Conservation (phyloP, 2,329 filamentous ascomycete species). For the Blastomyces silverae region DNA sequence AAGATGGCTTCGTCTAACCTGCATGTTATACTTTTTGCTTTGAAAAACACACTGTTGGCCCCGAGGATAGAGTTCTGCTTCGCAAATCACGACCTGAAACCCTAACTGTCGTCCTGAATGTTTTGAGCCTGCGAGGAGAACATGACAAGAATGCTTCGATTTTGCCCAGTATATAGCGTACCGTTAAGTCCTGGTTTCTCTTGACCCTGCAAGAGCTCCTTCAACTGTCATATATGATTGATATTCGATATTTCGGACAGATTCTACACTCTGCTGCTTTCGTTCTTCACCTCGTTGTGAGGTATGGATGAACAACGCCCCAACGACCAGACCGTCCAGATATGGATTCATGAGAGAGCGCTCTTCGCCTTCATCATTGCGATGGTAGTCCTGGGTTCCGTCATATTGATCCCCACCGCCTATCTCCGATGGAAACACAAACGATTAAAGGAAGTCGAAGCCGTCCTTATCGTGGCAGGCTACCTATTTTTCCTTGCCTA, state of each 20-base stretch:
- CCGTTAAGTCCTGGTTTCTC: neutral
- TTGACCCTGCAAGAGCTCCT: neutral
- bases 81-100: neutral
- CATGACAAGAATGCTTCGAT: neutral
- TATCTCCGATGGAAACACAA: neutral
- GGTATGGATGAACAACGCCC: neutral
- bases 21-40: neutral
- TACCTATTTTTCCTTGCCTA: neutral
- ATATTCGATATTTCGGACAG: neutral
- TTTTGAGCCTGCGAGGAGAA: neutral
- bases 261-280: neutral
- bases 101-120: neutral
- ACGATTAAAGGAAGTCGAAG: neutral
- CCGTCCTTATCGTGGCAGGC: neutral
- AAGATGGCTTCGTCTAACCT: neutral
- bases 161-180: neutral
- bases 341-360: neutral
- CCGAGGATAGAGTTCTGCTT: neutral
- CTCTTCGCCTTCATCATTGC: neutral
- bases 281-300: neutral
- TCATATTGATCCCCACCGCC: neutral
- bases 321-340: neutral
- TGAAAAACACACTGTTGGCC: neutral
- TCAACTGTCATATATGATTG: neutral
- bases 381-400: neutral